Evolutionary conservation across 768 basidiomycete species (phyloP).

Genomic region (Tricholoma saponaceum): DNA sequence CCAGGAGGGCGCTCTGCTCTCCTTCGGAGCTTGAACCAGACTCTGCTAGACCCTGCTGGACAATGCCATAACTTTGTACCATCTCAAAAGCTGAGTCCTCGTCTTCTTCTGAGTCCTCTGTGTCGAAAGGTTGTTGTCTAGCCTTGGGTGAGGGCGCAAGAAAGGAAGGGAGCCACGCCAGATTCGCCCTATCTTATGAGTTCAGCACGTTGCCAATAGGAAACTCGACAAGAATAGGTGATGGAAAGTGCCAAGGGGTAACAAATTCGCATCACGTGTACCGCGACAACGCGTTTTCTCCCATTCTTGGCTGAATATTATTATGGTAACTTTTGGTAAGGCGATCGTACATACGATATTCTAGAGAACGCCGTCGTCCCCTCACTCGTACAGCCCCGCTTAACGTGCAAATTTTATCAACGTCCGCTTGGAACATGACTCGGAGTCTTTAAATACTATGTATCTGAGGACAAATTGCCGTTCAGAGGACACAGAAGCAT

Average conservation of each 20-base stretch:
- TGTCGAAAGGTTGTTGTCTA: background rate
- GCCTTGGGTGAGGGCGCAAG: background rate
- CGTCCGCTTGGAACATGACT: too few relatives aligned
- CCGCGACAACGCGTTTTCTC: background rate
- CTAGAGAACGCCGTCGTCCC: too few relatives aligned
- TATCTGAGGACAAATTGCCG: too few relatives aligned
- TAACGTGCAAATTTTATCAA: too few relatives aligned
- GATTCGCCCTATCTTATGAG: slow-evolving; percentile 13
- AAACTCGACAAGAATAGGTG: background rate
- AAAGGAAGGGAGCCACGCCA: slow-evolving; percentile 16
- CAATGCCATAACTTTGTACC: slow-evolving; percentile 68
- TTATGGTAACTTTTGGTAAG: background rate
- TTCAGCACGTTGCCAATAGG: background rate
- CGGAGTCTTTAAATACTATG: too few relatives aligned
- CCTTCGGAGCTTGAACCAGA: slow-evolving; percentile 24
- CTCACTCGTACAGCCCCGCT: too few relatives aligned
- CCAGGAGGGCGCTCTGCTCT: slow-evolving; percentile 62
- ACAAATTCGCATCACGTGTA: background rate
- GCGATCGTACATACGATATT: background rate
- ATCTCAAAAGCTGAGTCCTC: slow-evolving; percentile 47
- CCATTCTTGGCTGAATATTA: too few relatives aligned
- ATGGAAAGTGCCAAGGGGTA: background rate
- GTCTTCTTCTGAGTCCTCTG: slow-evolving; percentile 8
- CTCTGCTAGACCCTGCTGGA: slow-evolving; percentile 30
- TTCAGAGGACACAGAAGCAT: too few relatives aligned